Conservation (phyloP, 208 protist species). For the Blastocrithidia nonstop region DNA sequence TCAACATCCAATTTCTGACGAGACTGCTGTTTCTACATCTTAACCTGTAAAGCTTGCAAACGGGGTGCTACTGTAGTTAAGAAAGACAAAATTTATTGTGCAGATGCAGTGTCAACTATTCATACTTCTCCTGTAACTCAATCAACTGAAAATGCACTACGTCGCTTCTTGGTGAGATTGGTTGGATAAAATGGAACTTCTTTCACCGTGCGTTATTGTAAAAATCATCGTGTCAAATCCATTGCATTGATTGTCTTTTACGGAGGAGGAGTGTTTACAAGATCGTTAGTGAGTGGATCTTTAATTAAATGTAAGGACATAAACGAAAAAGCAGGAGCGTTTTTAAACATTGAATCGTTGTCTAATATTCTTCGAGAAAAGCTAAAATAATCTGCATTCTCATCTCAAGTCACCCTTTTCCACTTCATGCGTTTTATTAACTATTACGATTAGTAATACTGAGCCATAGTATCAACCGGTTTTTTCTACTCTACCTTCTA, state of each 20-base stretch:
- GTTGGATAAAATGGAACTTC: not conserved
- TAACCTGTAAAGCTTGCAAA: slow-evolving; percentile 77
- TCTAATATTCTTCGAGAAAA: slow-evolving; percentile 79
- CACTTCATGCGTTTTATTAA: slow-evolving; percentile 85
- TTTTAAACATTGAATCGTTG: slow-evolving; percentile 75
- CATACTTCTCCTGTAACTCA: slow-evolving; percentile 75
- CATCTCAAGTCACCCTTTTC: slow-evolving; percentile 86
- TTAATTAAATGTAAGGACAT: slow-evolving; percentile 75
- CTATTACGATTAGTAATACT: slow-evolving; percentile 85
- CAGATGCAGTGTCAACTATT: slow-evolving; percentile 74
- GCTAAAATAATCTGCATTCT: slow-evolving; percentile 66
- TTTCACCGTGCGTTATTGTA: slow-evolving; percentile 41
- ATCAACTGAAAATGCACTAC: slow-evolving; percentile 65
- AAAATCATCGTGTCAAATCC: slow-evolving; percentile 55
- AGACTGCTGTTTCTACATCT: slow-evolving; percentile 76
- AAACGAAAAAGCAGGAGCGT: slow-evolving; percentile 74
- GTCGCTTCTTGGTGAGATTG: slow-evolving; percentile 5
- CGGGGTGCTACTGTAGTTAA: slow-evolving; percentile 61
- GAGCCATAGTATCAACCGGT: slow-evolving; percentile 28
- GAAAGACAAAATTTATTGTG: slow-evolving; percentile 81
- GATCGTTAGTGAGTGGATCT: slow-evolving; percentile 27
- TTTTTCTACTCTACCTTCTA: not conserved
- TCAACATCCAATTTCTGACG: slow-evolving; percentile 43
- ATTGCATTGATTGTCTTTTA: slow-evolving; percentile 34
- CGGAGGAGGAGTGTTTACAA: slow-evolving; percentile 24